Evolutionary conservation across 148 eudicot genomes (phyloP), one percentile per base, ranked within the genome.

Genomic region (Rhododendron ferrugineum): DNA sequence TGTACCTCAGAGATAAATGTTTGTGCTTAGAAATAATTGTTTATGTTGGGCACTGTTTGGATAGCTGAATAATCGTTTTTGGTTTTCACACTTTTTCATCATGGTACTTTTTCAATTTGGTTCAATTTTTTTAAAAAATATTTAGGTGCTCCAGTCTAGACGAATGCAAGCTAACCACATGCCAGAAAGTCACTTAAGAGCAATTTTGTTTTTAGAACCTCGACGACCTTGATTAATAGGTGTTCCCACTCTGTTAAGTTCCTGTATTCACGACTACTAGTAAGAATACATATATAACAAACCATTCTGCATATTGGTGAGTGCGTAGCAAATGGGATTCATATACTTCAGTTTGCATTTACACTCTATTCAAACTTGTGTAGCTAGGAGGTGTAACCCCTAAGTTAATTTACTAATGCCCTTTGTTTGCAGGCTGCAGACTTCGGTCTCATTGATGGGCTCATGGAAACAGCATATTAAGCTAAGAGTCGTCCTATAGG

Each of bases 361-460:
- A 1, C 34, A 2, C 14, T 9, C 64, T 11, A 4, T 6, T 4
- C 42, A 32, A 73, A 16, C 9, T 73, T 32, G 23, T 13, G 78
- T 73, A 36, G 40, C 37, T 30, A 72, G 15, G 14, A 32, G 42
- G 22, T 62, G 37, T 18, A 5, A 34, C 8, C 20, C 36, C 23
- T 80, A 79, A 5, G n/a, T 54, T 30, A 32, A 42, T 77, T n/a
- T 2, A 23, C 30, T 13, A 40, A 22, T 82, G 30, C 56, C 18
- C 47, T 42, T 64, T 79, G 13, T 72, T 84, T 89, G 93, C 91
- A 94, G 98, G 97, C 98, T 20, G 90, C 93, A 92, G 98, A 94
- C 62, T 93, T 96, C 81, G 98, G 98, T 56, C 95, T 96, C 28
- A 89, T 94, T 84, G 98, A 96, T 64, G 98, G 95, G 40, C 83